Percentiles rank a stretch among this genome's conserved stretches.
These are phyloP conservation scores for Fraxinus angustifolia DNA, from an alignment of 305 asterid species.

Conservation along the genomic window DNA sequence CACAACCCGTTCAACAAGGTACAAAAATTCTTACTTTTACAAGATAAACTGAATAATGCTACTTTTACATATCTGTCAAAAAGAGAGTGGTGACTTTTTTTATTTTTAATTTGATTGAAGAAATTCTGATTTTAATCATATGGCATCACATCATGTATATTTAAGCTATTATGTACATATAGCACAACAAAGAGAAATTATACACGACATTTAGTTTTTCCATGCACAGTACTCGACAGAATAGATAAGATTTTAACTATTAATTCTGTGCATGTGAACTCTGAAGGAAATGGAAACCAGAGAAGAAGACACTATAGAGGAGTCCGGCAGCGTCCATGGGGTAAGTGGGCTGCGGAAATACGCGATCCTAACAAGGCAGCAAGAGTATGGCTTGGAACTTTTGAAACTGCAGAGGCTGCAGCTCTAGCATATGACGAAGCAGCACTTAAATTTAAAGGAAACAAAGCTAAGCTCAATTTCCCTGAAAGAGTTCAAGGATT, in stretches of 20 bases:
- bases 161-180: too few species aligned
- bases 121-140: too few species aligned
- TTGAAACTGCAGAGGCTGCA: conserved; percentile 75
- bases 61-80: too few species aligned
- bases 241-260: neutral
- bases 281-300: conserved; percentile 25
- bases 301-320: conserved; percentile 76
- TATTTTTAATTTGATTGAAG: too few species aligned
- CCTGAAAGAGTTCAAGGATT: conserved; percentile 73
- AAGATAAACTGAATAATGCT: neutral
- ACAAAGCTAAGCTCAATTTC: conserved; percentile 83
- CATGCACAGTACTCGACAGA: neutral
- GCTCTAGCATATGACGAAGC: conserved; percentile 86
- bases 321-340: conserved; percentile 88
- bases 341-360: conserved; percentile 86
- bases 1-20: conserved; percentile 52
- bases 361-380: conserved; percentile 87
- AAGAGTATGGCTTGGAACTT: conserved; percentile 86
- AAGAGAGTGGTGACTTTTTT: too few species aligned
- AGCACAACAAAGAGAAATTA: neutral
- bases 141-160: too few species aligned
- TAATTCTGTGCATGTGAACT: neutral
- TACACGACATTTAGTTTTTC: neutral
- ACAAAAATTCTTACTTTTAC: neutral
- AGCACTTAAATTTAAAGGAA: conserved; percentile 74